Evolutionary conservation across 306 rosid genomes (phyloP).

Genomic region (Cercis canadensis): DNA sequence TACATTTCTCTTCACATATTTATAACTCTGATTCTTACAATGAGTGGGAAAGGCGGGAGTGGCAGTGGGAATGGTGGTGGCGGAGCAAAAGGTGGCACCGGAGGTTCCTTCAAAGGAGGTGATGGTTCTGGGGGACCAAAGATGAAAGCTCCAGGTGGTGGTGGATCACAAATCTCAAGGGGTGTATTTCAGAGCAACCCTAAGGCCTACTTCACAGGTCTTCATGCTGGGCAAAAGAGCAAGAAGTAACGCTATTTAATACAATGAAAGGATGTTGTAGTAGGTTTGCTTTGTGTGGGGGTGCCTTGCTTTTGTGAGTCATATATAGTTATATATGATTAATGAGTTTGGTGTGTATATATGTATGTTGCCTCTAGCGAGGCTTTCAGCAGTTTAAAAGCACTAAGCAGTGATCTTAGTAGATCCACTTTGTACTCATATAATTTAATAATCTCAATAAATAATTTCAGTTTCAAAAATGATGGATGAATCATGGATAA

Average conservation of each 20-base stretch:
- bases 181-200: constrained; percentile 1
- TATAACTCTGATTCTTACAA: neutral
- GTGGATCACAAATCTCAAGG: neutral
- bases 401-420: too few species aligned
- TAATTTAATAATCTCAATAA: too few species aligned
- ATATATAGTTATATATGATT: too few species aligned
- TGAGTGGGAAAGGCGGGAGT: neutral
- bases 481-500: too few species aligned
- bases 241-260: neutral
- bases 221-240: neutral
- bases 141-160: constrained; percentile 16
- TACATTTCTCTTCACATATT: neutral
- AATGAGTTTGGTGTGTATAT: too few species aligned
- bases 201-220: constrained; percentile 1
- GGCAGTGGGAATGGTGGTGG: neutral
- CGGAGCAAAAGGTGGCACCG: neutral
- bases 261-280: too few species aligned
- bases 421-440: too few species aligned
- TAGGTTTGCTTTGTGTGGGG: too few species aligned
- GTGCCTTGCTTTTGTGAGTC: too few species aligned
- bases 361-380: too few species aligned
- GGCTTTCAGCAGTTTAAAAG: too few species aligned
- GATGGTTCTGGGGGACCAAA: neutral
- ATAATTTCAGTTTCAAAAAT: too few species aligned
- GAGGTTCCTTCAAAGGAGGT: neutral